These are phyloP conservation scores for Stipa capillata DNA, from an alignment of 176 grass and related monocot species.

Conservation along the genomic window DNA sequence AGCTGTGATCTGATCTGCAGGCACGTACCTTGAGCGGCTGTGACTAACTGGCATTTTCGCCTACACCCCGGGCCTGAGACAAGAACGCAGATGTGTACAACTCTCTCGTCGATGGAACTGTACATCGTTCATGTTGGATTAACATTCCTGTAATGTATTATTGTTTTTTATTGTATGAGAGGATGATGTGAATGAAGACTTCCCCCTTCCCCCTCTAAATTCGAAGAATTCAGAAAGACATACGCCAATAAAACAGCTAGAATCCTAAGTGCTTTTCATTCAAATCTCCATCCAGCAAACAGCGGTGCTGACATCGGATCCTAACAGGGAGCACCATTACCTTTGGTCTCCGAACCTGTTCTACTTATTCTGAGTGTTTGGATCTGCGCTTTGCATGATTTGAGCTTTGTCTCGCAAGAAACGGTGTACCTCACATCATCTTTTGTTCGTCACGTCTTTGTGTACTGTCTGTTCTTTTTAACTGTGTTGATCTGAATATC, in stretches of 20 bases:
- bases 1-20: constrained; percentile 1
- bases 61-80: neutral
- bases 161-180: constrained; percentile 33
- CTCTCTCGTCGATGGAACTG: constrained; percentile 15
- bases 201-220: neutral
- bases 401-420: neutral
- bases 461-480: neutral
- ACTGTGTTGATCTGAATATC: neutral
- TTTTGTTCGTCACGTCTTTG: neutral
- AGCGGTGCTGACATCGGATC: neutral
- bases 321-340: neutral
- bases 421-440: neutral
- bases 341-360: neutral
- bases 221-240: neutral
- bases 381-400: neutral
- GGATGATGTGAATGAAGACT: constrained; percentile 34
- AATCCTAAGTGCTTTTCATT: neutral
- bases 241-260: constrained; percentile 19
- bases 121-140: constrained; percentile 46
- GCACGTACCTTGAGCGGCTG: neutral
- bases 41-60: constrained; percentile 23
- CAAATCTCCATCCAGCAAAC: neutral
- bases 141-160: constrained; percentile 53
- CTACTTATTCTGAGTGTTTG: neutral
- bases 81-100: constrained; percentile 40